Base-by-base conservation (phyloP, 139 green algal species). In the Chlamydomonas schloesseri region DNA sequence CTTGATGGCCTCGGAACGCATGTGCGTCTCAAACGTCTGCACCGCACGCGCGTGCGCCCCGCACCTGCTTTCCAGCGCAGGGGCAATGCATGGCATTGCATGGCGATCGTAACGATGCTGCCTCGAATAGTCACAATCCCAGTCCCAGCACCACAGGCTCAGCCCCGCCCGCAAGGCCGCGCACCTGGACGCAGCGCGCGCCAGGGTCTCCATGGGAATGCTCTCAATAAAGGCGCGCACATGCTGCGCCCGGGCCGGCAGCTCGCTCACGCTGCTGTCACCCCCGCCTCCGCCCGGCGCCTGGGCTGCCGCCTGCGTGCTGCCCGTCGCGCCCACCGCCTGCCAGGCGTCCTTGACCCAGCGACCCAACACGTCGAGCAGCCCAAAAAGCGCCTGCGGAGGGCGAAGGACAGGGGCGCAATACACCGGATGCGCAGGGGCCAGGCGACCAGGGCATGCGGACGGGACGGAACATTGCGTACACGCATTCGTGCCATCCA, bases 21-120 rank as follows among this genome's bases (percentile, higher is more conserved):
- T 88, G 84, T 96, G 89, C 0, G 78, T 90, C 91, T 99, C 97
- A 87, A 95, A 97, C 91, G 98, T 97, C 84, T 94, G 93, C 64
- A 99, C 91, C 0, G 97, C 95, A 0, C 97, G 92, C 3, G 97
- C 97, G 84, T 97, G 93, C 0, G 97, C 95, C 1, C 96, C 94
- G 81, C 92, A 97, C 31, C 89, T 60, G 86, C 67, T n/a, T n/a
- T n/a, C n/a, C n/a, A n/a, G n/a, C n/a, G n/a, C n/a, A n/a, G n/a
- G n/a, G n/a, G n/a, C n/a, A n/a, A n/a, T n/a, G n/a, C n/a, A n/a
- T n/a, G n/a, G n/a, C n/a, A n/a, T n/a, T n/a, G n/a, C n/a, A n/a
- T n/a, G n/a, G n/a, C n/a, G n/a, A n/a, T n/a, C n/a, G n/a, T n/a
- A n/a, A n/a, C n/a, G n/a, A n/a, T n/a, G n/a, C n/a, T n/a, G n/a